Conservation (phyloP, 106 monocot genomes). For the Apostasia ramifera region DNA sequence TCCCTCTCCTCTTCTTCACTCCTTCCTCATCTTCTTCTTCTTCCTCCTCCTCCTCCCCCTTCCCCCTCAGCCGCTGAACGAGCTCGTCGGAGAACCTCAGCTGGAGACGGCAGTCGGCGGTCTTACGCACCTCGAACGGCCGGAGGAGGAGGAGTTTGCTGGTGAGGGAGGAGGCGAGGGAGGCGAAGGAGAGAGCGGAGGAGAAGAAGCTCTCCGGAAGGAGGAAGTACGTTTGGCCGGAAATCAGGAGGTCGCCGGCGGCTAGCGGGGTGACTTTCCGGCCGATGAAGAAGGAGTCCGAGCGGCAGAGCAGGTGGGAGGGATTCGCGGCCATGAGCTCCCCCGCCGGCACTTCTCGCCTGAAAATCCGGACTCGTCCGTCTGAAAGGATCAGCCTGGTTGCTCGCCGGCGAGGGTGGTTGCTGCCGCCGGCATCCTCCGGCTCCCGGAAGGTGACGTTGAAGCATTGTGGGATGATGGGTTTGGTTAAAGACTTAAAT, state of each 20-base stretch:
- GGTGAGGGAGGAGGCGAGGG: conserved; percentile 39
- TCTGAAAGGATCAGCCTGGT: conserved; percentile 32
- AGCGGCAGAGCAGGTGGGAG: conserved; percentile 60
- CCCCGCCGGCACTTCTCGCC: conserved; percentile 28
- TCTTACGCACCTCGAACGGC: conserved; percentile 55
- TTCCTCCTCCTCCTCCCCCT: conserved; percentile 5
- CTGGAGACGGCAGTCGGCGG: conserved; percentile 44
- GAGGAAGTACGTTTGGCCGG: conserved; percentile 71
- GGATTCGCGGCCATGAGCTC: conserved; percentile 57
- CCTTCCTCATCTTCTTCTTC: not conserved
- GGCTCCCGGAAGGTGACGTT: not conserved
- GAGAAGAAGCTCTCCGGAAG: conserved; percentile 71
- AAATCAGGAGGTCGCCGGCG: conserved; percentile 38
- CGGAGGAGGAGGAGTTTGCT: conserved; percentile 1
- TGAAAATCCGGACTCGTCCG: conserved; percentile 41
- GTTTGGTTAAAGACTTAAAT: conserved; percentile 1
- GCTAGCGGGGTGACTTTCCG: conserved; percentile 51
- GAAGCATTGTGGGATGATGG: not conserved
- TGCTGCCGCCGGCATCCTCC: not conserved
- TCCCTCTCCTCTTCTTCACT: not conserved
- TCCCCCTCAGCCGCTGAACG: conserved; percentile 4
- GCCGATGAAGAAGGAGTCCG: conserved; percentile 74
- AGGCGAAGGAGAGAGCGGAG: conserved; percentile 75
- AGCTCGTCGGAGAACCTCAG: conserved; percentile 48
- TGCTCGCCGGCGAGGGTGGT: not conserved